Conservation (phyloP, 495 filamentous ascomycete species). For the Penicillium parvum region DNA sequence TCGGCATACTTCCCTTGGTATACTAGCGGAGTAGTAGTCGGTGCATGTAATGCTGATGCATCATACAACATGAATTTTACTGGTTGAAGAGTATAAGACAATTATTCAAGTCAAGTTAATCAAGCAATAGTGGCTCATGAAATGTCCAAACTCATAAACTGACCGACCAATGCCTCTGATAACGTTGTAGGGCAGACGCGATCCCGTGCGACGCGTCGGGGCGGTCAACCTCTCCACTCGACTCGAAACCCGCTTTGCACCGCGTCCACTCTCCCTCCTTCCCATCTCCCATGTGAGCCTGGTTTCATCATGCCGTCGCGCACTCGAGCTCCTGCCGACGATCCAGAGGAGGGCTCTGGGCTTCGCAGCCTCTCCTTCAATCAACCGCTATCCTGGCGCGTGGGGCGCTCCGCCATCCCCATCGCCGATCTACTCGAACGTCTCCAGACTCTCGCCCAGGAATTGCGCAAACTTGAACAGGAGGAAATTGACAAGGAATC, state of each 20-base stretch:
- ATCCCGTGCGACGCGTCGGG: constrained; percentile 28
- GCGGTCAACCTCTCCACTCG: constrained; percentile 25
- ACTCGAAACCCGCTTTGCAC: constrained; percentile 18
- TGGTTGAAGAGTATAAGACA: no score
- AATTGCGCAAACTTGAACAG: constrained; percentile 83
- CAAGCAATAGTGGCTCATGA: no score
- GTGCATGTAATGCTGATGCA: no score
- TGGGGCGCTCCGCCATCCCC: constrained; percentile 77
- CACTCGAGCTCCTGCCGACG: constrained; percentile 42
- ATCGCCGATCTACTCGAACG: constrained; percentile 77
- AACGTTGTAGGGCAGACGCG: constrained; percentile 19
- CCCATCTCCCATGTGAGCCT: constrained; percentile 21
- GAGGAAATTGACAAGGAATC: constrained; percentile 79
- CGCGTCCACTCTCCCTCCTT: constrained; percentile 18
- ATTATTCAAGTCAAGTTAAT: no score
- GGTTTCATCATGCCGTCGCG: constrained; percentile 45
- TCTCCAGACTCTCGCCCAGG: constrained; percentile 73
- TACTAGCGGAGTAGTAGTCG: no score
- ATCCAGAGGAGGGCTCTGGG: constrained; percentile 34
- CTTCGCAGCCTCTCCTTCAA: constrained; percentile 60
- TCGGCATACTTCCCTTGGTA: no score
- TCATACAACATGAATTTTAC: no score
- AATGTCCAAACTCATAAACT: no score
- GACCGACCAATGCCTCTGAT: no score
- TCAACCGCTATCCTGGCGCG: constrained; percentile 85